Evolutionary conservation across 2,329 filamentous ascomycete species (phyloP).

Genomic region (Periconia digitata): DNA sequence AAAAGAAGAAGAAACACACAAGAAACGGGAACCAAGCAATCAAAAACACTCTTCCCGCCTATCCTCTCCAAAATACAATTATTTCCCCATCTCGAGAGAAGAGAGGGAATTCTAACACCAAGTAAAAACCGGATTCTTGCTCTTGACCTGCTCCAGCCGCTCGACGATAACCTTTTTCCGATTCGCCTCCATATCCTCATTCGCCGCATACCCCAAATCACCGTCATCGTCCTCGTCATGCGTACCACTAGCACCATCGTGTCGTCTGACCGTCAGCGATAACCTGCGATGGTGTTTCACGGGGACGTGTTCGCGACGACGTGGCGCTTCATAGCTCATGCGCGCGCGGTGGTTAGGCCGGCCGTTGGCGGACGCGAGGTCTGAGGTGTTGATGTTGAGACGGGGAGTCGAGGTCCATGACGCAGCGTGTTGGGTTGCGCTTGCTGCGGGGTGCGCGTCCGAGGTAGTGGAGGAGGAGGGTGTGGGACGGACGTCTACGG

Average conservation of each 20-base stretch:
- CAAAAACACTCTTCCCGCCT: conserved; percentile 3
- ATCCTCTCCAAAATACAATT: too few relatives aligned
- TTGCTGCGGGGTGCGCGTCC: conserved; percentile 18
- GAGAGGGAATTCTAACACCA: too few relatives aligned
- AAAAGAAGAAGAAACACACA: background rate
- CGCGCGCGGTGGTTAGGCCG: conserved; percentile 36
- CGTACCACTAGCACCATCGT: too few relatives aligned
- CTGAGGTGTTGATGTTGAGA: conserved; percentile 3
- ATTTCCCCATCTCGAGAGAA: too few relatives aligned
- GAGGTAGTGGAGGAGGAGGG: background rate
- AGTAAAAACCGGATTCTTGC: conserved; percentile 91
- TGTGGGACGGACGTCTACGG: conserved; percentile 39
- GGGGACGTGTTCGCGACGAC: conserved; percentile 29
- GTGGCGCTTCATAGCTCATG: conserved; percentile 46
- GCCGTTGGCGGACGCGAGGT: conserved; percentile 16
- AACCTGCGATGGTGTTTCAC: conserved; percentile 46
- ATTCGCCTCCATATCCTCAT: conserved; percentile 89
- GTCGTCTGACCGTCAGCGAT: conserved; percentile 41
- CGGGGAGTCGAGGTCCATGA: conserved; percentile 24
- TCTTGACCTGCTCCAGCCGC: conserved; percentile 92
- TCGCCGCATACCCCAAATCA: conserved; percentile 90
- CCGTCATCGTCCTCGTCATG: conserved; percentile 78
- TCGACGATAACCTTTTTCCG: conserved; percentile 96
- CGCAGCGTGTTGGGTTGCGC: conserved; percentile 38
- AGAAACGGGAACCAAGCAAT: conserved; percentile 8